These are phyloP conservation scores for Amorphotheca resinae DNA, from an alignment of 495 filamentous ascomycete species.

Conservation along the genomic window DNA sequence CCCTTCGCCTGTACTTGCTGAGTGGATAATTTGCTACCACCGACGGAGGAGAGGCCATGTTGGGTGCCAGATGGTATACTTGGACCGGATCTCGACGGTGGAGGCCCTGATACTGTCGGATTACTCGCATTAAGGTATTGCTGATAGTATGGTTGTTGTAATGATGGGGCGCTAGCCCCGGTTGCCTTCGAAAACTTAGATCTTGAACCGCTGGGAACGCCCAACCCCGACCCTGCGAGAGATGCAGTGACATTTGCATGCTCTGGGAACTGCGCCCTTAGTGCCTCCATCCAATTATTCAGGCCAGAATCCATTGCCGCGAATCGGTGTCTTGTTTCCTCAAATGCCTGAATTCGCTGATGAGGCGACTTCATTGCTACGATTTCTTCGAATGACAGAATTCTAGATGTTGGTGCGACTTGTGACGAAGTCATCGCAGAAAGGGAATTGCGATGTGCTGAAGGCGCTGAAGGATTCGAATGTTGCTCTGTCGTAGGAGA, in stretches of 20 bases:
- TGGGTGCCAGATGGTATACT: slow-evolving; percentile 6
- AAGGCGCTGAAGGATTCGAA: neutral
- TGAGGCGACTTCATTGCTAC: slow-evolving; percentile 16
- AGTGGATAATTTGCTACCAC: slow-evolving; percentile 21
- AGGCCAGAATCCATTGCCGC: slow-evolving; percentile 61
- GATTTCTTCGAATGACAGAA: slow-evolving; percentile 18
- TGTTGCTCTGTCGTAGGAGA: neutral
- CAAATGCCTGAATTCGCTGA: slow-evolving; percentile 57
- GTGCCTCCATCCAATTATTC: slow-evolving; percentile 50
- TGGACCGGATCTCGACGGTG: slow-evolving; percentile 26
- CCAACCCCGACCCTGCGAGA: slow-evolving; percentile 1
- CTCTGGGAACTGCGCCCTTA: slow-evolving; percentile 11
- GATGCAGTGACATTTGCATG: slow-evolving; percentile 18
- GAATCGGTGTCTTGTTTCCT: slow-evolving; percentile 57
- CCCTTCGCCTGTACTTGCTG: slow-evolving; percentile 57
- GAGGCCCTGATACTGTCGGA: slow-evolving; percentile 27
- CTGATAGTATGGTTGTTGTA: slow-evolving; percentile 40
- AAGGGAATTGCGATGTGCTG: slow-evolving; percentile 4
- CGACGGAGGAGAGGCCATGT: slow-evolving; percentile 20
- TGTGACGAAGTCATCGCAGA: slow-evolving; percentile 10
- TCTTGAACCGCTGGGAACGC: slow-evolving; percentile 18
- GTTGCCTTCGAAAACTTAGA: slow-evolving; percentile 35
- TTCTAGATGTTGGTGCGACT: slow-evolving; percentile 1
- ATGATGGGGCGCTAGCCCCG: slow-evolving; percentile 22
- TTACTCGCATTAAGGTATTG: slow-evolving; percentile 32